A percentile compares a stretch with the other conserved stretches of the same genome.
These are phyloP conservation scores for Trichoderma afroharzianum DNA, from an alignment of 2,329 filamentous ascomycete genomes.

Conservation along the genomic window DNA sequence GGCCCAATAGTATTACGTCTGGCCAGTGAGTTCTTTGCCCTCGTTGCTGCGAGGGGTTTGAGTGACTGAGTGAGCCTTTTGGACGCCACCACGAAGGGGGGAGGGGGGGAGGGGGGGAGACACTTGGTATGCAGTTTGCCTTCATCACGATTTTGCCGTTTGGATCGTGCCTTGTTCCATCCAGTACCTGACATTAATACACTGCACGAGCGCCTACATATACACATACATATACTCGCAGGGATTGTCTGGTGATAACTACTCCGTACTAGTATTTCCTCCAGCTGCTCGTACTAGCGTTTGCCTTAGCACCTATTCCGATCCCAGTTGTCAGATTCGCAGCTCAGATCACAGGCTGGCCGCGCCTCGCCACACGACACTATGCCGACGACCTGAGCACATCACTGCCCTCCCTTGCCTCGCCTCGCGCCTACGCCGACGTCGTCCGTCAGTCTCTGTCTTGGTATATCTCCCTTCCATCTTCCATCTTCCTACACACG, in stretches of 20 bases:
- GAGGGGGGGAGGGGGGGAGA: not conserved
- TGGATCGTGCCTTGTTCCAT: not conserved
- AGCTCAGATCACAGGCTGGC: constrained; percentile 15
- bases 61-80: not conserved
- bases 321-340: constrained; percentile 9
- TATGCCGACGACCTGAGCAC: not conserved
- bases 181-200: not conserved
- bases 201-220: not conserved
- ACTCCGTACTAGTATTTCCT: not conserved
- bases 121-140: not conserved
- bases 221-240: not conserved
- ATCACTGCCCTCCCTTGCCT: not conserved
- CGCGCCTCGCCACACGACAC: not conserved
- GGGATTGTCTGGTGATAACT: not conserved
- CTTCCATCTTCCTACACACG: not conserved
- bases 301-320: not conserved
- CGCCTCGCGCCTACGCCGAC: not conserved
- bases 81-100: not conserved
- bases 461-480: not conserved
- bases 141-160: not conserved
- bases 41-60: not conserved
- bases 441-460: not conserved
- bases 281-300: not conserved
- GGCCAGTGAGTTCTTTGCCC: not conserved
- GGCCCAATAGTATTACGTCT: not conserved